These are phyloP conservation scores for Cystofilobasidium ferigula DNA, from an alignment of 768 basidiomycete species.

Conservation along the genomic window DNA sequence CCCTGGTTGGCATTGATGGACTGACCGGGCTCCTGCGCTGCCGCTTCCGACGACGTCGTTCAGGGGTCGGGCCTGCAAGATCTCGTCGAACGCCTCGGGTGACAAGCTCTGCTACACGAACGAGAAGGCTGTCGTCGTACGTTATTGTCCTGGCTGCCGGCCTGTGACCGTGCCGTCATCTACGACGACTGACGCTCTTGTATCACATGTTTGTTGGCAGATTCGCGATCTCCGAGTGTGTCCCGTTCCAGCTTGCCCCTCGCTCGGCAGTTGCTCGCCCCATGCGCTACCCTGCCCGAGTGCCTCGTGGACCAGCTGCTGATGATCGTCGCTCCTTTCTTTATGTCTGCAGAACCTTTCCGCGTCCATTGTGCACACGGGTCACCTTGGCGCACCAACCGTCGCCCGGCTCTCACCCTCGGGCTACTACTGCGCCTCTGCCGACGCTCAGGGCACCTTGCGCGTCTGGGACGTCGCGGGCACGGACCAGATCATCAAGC, in stretches of 20 bases:
- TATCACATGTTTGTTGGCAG: constrained; percentile 2
- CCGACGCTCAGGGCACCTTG: constrained; percentile 69
- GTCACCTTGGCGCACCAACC: constrained; percentile 72
- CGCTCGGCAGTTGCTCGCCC: constrained; percentile 9
- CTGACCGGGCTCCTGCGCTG: no score
- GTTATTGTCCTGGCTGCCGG: constrained; percentile 36
- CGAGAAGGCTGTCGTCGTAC: constrained; percentile 70
- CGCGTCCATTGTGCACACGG: constrained; percentile 11
- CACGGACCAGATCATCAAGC: constrained; percentile 66
- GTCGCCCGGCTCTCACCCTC: constrained; percentile 86
- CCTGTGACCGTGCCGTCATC: constrained; percentile 19
- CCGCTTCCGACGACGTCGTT: no score
- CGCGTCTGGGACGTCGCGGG: constrained; percentile 88
- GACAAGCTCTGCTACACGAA: constrained; percentile 73
- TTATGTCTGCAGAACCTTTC: constrained; percentile 46
- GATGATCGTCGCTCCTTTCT: not conserved
- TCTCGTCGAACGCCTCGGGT: constrained; percentile 54
- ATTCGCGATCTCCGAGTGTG: constrained; percentile 54
- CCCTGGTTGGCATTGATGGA: no score
- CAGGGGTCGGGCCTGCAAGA: constrained; percentile 48
- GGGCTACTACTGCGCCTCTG: constrained; percentile 91
- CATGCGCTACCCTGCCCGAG: no score
- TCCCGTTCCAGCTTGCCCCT: constrained; percentile 12
- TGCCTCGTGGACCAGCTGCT: no score
- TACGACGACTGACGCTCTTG: not conserved